Percentiles rank a stretch among this genome's conserved stretches.
phyloP scores from a whole-genome alignment of 805 yeast species.

The Candida andamanensis region DNA sequence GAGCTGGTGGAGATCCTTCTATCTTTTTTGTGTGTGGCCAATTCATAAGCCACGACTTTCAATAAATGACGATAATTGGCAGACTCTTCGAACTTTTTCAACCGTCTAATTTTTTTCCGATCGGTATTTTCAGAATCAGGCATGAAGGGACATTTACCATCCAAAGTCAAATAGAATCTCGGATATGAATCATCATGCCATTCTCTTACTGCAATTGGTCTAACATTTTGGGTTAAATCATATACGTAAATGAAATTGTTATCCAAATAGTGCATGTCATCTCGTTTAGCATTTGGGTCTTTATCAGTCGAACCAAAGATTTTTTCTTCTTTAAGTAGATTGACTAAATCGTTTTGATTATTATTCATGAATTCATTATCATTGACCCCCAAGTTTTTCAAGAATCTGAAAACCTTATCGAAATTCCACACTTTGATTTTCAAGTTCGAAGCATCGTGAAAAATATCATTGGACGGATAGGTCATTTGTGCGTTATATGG shows the following conservation, averaged over 20 bases:
- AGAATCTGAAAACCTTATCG: constrained; percentile 78
- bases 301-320: constrained; percentile 82
- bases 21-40: constrained; percentile 23
- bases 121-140: constrained; percentile 47
- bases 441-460: constrained; percentile 54
- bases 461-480: constrained; percentile 55
- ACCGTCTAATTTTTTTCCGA: constrained; percentile 34
- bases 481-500: constrained; percentile 33
- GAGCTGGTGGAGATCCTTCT: constrained; percentile 11
- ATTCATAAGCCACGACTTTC: constrained; percentile 28
- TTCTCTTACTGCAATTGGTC: constrained; percentile 80
- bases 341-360: constrained; percentile 22
- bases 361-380: constrained; percentile 17
- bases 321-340: constrained; percentile 77
- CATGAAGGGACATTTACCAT: constrained; percentile 83
- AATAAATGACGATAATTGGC: constrained; percentile 36
- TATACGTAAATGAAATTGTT: constrained; percentile 68
- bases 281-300: constrained; percentile 79
- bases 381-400: constrained; percentile 52
- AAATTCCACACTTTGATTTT: constrained; percentile 82
- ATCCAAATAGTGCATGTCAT: constrained; percentile 77
- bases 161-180: constrained; percentile 51
- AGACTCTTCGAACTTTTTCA: constrained; percentile 38
- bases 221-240: constrained; percentile 69
- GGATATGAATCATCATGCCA: constrained; percentile 61